Base-by-base conservation (phyloP, 345 rosid genomes). In the Gossypium stocksii region DNA sequence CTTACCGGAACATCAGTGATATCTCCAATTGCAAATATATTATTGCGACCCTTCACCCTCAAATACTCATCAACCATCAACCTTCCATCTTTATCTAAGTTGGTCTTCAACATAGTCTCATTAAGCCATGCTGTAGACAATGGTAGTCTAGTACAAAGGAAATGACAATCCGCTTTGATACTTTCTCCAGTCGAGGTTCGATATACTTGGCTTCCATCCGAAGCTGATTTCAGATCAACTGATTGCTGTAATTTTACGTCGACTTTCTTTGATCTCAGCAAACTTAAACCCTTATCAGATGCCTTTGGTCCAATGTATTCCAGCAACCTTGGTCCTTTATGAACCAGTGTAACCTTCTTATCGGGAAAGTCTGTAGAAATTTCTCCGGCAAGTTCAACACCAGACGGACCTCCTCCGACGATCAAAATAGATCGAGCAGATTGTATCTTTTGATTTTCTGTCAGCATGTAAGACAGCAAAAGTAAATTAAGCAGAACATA, bases 321-420 rank as follows among this genome's bases (percentile, higher is more conserved):
- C 66, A 94, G 83, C 78, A 94, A 79, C 79, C 98, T 87, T 1
- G 92, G 81, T 44, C 97, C 97, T 67, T 74, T 85, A 68, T 94
- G 98, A 46, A 90, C 97, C 68, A 94, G 64, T 19, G 97, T 89
- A 34, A 92, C 86, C 77, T 88, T 82, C 86, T 91, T 94, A 56
- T 82, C 86, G 0, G 97, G 97, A 62, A 86, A 92, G 57, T 94
- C 98, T 43, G 84, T 88, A 0, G 95, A 88, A 57, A 94, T 87
- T 74, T 94, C 98, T 11, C 89, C 98, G 13, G 97, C 97, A 74
- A 94, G 91, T 84, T 94, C 97, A 29, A 94, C 97, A 52, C 97
- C 98, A 41, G 92, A 80, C 0, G 97, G 98, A 74, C 98, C 98
- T 59, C 97, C 98, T 79, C 98, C 98, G 60, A 94, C 82, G 20